Evolutionary conservation across 116 monocot genomes (phyloP).

Genomic region (Cymodocea nodosa): DNA sequence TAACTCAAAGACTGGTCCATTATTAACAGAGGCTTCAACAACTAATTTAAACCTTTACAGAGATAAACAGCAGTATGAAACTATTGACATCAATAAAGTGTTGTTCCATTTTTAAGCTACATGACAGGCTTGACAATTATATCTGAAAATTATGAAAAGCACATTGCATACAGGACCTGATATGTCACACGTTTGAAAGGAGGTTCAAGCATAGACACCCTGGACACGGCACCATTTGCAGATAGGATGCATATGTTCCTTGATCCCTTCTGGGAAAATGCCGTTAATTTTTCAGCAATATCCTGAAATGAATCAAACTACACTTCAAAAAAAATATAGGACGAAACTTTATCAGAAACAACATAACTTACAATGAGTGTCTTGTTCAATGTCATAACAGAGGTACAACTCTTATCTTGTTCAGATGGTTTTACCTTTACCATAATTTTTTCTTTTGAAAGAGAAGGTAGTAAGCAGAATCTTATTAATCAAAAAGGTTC

Average conservation of each 20-base stretch:
- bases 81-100: too few species aligned
- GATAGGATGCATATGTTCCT: constrained; percentile 30
- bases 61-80: too few species aligned
- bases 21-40: too few species aligned
- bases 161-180: constrained; percentile 18
- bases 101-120: too few species aligned
- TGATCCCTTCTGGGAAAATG: constrained; percentile 38
- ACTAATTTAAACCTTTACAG: too few species aligned
- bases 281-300: constrained; percentile 36
- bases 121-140: too few species aligned
- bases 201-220: constrained; percentile 26
- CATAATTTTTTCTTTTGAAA: too few species aligned
- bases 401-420: neutral
- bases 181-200: constrained; percentile 27
- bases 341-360: neutral
- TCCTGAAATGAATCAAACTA: constrained; percentile 20
- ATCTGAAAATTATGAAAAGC: neutral
- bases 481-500: too few species aligned
- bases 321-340: neutral
- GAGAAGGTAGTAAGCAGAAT: too few species aligned
- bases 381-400: neutral
- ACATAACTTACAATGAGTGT: neutral
- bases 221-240: constrained; percentile 29
- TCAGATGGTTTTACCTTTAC: neutral
- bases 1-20: too few species aligned